Base-by-base conservation (phyloP, 2,329 filamentous ascomycete genomes). In the Penicillium sp. region DNA sequence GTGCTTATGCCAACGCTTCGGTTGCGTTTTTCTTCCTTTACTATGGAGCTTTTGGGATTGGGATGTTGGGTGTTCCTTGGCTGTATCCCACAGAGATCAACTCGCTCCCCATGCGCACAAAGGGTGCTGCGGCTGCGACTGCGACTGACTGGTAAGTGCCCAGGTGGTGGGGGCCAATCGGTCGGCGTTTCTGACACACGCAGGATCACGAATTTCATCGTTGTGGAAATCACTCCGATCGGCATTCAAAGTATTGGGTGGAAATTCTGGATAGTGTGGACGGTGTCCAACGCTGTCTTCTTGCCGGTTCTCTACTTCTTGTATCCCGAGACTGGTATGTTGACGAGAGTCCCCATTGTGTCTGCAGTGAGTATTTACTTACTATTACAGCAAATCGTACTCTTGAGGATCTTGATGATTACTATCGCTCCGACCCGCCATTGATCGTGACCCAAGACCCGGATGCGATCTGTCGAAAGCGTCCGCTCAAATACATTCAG, bases 381-480 rank as follows among this genome's bases (percentile, higher is more conserved):
- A 48, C 24, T 11, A 3, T 42, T 13, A 24, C 34, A 49, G 47
- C 47, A 1, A 73, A 50, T 13, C 45, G 52, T 11, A 49, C 22
- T 31, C 59, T 67, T 9, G 64, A 69, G 50, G 66, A 69, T 39
- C 60, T 75, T 31, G 70, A 74, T 43, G 62, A 61, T 10, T 70
- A 70, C 53, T 74, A 72, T 48, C 63, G 71, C 3, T 58, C 56
- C 4, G 67, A 71, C 27, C 70, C 71, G 1, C 57, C 67, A 18
- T 57, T 81, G 9, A 67, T 83, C 6, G 75, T 83, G 14, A 75
- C 76, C 62, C 67, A 65, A 7, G 77, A 82, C 53, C 77, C 77
- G 54, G 70, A 81, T 10, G 79, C 79, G 0, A 75, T 77, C 5
- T 69, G 67, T 4, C 63, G 72, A 9, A 77, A 76, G 55, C 69